A percentile compares a stretch with the other conserved stretches of the same genome.
phyloP scores from a whole-genome alignment of 2,329 filamentous ascomycete species.

The Botrytis porri region DNA sequence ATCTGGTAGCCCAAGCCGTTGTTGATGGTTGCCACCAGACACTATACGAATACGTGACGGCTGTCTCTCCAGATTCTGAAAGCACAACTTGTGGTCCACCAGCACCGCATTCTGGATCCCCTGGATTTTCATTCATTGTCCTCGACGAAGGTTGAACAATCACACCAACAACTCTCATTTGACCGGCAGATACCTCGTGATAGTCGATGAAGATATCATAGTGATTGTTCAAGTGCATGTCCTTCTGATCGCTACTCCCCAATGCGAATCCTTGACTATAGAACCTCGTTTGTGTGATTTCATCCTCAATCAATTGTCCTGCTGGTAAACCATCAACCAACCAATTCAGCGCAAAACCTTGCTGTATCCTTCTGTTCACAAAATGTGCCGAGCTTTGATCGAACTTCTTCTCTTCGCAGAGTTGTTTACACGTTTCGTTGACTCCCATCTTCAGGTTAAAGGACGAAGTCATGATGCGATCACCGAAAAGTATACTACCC shows the following conservation, averaged over 20 bases:
- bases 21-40: slow-evolving; percentile 82
- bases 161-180: slow-evolving; percentile 88
- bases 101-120: slow-evolving; percentile 57
- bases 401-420: slow-evolving; percentile 69
- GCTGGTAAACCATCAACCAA: slow-evolving; percentile 91
- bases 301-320: slow-evolving; percentile 76
- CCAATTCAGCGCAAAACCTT: slow-evolving; percentile 93
- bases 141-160: slow-evolving; percentile 79
- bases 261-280: slow-evolving; percentile 91
- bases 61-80: slow-evolving; percentile 55
- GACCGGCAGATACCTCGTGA: slow-evolving; percentile 68
- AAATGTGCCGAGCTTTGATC: slow-evolving; percentile 68
- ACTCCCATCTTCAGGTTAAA: slow-evolving; percentile 83
- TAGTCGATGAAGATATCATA: slow-evolving; percentile 94
- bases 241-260: slow-evolving; percentile 57
- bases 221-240: slow-evolving; percentile 80
- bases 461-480: slow-evolving; percentile 94
- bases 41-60: slow-evolving; percentile 85
- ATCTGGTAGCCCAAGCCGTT: slow-evolving; percentile 92
- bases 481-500: slow-evolving; percentile 94
- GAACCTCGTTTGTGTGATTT: slow-evolving; percentile 72
- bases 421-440: slow-evolving; percentile 81
- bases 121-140: slow-evolving; percentile 49
- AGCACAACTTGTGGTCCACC: slow-evolving; percentile 60
- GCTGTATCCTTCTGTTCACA: slow-evolving; percentile 75